Conservation (phyloP, 768 basidiomycete genomes). For the Fomitopsis pulvina region DNA sequence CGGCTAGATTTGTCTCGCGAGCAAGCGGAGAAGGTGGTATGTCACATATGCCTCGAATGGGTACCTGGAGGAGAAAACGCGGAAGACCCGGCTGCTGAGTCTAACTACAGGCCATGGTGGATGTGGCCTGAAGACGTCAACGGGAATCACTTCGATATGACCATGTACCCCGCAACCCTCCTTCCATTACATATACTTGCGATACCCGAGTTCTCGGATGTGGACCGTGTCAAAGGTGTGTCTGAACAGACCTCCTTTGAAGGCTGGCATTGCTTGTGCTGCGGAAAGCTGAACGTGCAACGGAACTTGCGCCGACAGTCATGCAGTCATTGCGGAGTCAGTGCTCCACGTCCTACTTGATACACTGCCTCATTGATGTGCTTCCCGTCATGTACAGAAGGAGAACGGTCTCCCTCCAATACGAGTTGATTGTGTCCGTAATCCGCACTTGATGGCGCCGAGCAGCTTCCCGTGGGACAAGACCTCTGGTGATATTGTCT, state of each 20-base stretch:
- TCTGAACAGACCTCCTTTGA: constrained; percentile 2
- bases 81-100: neutral
- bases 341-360: neutral
- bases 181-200: constrained; percentile 9
- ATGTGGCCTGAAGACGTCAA: neutral
- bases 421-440: constrained; percentile 8
- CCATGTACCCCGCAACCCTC: neutral
- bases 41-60: constrained; percentile 1
- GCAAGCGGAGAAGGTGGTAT: neutral
- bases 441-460: constrained; percentile 5
- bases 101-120: neutral
- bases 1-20: neutral
- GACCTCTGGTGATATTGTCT: neutral
- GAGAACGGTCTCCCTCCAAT: constrained; percentile 8
- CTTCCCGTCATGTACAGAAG: neutral
- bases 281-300: constrained; percentile 10
- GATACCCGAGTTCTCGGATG: neutral
- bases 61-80: neutral
- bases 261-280: constrained; percentile 10
- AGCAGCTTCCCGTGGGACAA: constrained; percentile 10
- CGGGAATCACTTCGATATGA: neutral
- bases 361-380: neutral
- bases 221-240: constrained; percentile 1
- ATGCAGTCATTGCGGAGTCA: constrained; percentile 8
- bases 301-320: constrained; percentile 10